Conservation (phyloP, 305 asterid species). For the Nicotiana rustica region DNA sequence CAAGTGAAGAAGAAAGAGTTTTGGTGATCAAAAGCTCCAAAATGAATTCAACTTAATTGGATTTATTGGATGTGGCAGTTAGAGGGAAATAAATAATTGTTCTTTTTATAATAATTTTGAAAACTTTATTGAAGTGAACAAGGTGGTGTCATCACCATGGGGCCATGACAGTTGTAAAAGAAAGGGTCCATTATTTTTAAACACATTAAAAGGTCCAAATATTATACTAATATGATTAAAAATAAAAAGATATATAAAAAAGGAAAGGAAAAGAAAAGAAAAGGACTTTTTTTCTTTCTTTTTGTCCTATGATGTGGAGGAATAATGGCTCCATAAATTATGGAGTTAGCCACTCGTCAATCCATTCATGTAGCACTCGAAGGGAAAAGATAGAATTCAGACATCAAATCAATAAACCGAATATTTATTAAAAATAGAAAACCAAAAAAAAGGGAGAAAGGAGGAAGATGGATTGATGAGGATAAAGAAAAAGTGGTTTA, state of each 20-base stretch:
- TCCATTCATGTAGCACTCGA: background rate
- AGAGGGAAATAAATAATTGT: conserved; percentile 37
- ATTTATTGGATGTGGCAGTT: conserved; percentile 46
- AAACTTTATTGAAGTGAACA: conserved; percentile 33
- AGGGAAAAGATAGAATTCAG: too few relatives aligned
- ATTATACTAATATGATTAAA: background rate
- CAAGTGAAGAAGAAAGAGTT: background rate
- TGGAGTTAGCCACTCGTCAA: background rate
- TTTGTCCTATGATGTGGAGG: conserved; percentile 30
- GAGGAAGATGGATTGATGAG: conserved; percentile 32
- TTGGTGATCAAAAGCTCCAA: conserved; percentile 23
- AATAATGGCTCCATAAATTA: conserved; percentile 4
- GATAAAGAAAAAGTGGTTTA: conserved; percentile 50
- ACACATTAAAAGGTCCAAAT: background rate
- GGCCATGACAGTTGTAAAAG: conserved; percentile 37
- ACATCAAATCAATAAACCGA: conserved; percentile 34
- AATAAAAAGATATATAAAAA: background rate
- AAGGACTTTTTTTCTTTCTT: conserved; percentile 6
- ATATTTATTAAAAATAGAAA: background rate
- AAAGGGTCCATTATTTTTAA: conserved; percentile 24
- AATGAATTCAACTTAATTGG: conserved; percentile 33
- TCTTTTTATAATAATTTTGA: conserved; percentile 40
- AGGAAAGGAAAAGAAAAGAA: background rate
- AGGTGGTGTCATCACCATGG: conserved; percentile 44
- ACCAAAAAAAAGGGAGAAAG: background rate